Conservation (phyloP, 805 yeast species). For the Kazachstania psychrophila region DNA sequence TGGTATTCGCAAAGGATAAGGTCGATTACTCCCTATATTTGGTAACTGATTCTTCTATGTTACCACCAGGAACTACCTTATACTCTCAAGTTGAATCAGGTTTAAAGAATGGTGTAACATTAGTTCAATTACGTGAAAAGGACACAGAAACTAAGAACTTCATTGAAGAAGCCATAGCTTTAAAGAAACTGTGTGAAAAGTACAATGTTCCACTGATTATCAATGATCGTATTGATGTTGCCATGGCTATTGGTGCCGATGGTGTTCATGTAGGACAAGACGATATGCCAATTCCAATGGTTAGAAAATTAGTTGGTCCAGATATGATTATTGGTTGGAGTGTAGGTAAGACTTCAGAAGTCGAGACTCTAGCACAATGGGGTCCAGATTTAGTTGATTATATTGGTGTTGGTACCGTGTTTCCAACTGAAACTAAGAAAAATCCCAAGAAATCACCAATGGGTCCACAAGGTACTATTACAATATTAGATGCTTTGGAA, state of each 20-base stretch:
- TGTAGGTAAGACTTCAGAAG: slow-evolving; percentile 51
- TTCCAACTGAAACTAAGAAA: slow-evolving; percentile 63
- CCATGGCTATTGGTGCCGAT: slow-evolving; percentile 80
- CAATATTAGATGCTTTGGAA: slow-evolving; percentile 41
- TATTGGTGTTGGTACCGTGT: slow-evolving; percentile 77
- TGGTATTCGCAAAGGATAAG: slow-evolving; percentile 16
- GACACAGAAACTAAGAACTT: slow-evolving; percentile 58
- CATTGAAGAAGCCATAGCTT: slow-evolving; percentile 47
- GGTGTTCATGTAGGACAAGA: slow-evolving; percentile 92
- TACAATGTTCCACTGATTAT: slow-evolving; percentile 68
- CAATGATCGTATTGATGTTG: slow-evolving; percentile 82
- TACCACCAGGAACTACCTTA: slow-evolving; percentile 51
- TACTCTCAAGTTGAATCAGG: slow-evolving; percentile 55
- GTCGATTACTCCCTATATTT: slow-evolving; percentile 51
- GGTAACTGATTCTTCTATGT: slow-evolving; percentile 71
- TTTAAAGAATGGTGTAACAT: slow-evolving; percentile 62
- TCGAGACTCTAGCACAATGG: slow-evolving; percentile 25
- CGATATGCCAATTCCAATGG: slow-evolving; percentile 55
- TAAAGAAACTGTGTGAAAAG: slow-evolving; percentile 52
- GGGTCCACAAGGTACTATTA: slow-evolving; percentile 61
- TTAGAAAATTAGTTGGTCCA: slow-evolving; percentile 58
- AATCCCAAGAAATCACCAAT: slow-evolving; percentile 44
- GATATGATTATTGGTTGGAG: slow-evolving; percentile 74
- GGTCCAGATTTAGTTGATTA: slow-evolving; percentile 49
- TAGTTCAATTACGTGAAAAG: slow-evolving; percentile 81